Evolutionary conservation across 2,329 filamentous ascomycete genomes (phyloP).

Genomic region (Balansia obtecta): DNA sequence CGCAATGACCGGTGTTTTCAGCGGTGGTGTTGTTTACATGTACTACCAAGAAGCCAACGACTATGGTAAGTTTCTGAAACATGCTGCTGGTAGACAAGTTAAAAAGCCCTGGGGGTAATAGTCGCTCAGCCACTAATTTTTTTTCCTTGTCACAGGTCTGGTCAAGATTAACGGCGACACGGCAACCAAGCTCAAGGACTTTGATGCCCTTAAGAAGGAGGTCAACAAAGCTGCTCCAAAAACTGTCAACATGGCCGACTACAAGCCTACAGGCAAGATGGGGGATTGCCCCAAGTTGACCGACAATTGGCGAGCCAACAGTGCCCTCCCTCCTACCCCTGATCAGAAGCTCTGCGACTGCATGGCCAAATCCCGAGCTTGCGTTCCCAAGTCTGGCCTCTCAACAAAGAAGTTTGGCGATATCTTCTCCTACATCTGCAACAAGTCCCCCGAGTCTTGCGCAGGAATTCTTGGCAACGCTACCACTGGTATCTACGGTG

Average conservation of each 20-base stretch:
- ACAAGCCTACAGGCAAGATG: constrained; percentile 61
- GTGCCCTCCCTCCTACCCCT: constrained; percentile 67
- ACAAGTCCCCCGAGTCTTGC: constrained; percentile 42
- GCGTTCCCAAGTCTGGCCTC: constrained; percentile 49
- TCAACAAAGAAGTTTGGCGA: constrained; percentile 45
- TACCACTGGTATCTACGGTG: constrained; percentile 57
- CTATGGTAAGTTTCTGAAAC: constrained; percentile 47
- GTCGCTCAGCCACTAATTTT: background rate
- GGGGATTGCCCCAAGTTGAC: constrained; percentile 58
- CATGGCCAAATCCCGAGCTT: constrained; percentile 65
- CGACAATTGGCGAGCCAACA: constrained; percentile 50
- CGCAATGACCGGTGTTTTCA: constrained; percentile 79
- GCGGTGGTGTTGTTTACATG: constrained; percentile 97
- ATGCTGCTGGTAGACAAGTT: too few species aligned
- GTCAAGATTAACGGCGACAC: constrained; percentile 45
- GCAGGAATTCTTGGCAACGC: constrained; percentile 56
- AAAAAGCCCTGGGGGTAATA: background rate
- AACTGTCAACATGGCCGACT: constrained; percentile 51
- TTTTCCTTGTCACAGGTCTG: constrained; percentile 40
- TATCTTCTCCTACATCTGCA: constrained; percentile 68
- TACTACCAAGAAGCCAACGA: constrained; percentile 88
- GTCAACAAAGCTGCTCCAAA: constrained; percentile 56
- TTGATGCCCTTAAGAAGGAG: constrained; percentile 56
- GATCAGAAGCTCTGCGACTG: constrained; percentile 72
- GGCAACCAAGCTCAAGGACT: constrained; percentile 62